These are phyloP conservation scores for Paraphoma sp. DNA, from an alignment of 2,329 filamentous ascomycete genomes.

Conservation along the genomic window DNA sequence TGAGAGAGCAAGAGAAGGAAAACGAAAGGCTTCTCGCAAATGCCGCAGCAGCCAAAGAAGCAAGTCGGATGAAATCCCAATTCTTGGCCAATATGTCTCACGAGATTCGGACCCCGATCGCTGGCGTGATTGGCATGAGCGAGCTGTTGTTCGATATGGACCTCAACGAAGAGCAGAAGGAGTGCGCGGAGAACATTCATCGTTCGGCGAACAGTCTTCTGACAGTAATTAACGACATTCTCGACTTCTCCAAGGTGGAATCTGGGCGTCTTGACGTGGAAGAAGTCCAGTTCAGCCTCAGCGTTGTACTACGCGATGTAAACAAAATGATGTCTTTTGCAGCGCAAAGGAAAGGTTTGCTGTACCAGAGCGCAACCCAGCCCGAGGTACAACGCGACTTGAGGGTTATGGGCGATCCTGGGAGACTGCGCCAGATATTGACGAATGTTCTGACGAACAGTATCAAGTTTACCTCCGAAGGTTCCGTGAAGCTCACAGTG, in stretches of 20 bases:
- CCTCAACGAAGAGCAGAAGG: slow-evolving; percentile 72
- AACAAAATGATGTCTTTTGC: slow-evolving; percentile 88
- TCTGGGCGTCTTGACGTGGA: slow-evolving; percentile 79
- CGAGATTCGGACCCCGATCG: slow-evolving; percentile 79
- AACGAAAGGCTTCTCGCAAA: slow-evolving; percentile 76
- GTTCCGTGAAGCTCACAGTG: slow-evolving; percentile 64
- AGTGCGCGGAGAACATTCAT: slow-evolving; percentile 79
- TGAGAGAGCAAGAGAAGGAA: slow-evolving; percentile 70
- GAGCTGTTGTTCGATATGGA: slow-evolving; percentile 74
- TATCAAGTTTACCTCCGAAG: slow-evolving; percentile 50
- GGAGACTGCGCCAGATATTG: slow-evolving; percentile 81
- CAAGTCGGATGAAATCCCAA: slow-evolving; percentile 79
- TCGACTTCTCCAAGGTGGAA: slow-evolving; percentile 89
- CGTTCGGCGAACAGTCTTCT: slow-evolving; percentile 80
- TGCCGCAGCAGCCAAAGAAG: slow-evolving; percentile 79
- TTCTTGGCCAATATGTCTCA: slow-evolving; percentile 85
- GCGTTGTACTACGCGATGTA: slow-evolving; percentile 77
- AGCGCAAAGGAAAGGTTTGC: slow-evolving; percentile 78
- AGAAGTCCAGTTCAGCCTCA: slow-evolving; percentile 79
- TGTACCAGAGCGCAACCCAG: slow-evolving; percentile 71
- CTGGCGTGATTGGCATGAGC: slow-evolving; percentile 81
- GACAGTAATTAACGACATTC: slow-evolving; percentile 87
- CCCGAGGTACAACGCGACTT: slow-evolving; percentile 69
- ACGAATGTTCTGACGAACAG: slow-evolving; percentile 73
- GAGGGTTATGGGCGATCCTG: slow-evolving; percentile 85